Evolutionary conservation across 2,329 filamentous ascomycete genomes (phyloP).

Genomic region (Fusarium compactum): DNA sequence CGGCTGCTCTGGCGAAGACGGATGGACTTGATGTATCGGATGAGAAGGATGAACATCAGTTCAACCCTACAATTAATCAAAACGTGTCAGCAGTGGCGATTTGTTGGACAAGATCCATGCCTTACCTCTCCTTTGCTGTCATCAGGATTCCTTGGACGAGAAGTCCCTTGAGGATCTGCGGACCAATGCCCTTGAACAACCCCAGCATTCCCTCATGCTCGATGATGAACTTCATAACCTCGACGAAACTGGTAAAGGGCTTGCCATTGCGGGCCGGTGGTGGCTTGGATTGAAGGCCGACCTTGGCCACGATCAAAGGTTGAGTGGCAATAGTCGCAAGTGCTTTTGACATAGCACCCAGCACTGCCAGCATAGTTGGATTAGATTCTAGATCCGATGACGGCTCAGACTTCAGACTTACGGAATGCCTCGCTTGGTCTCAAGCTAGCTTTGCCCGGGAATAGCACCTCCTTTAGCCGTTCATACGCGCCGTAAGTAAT

Average conservation of each 20-base stretch:
- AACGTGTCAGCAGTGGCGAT: conserved; percentile 30
- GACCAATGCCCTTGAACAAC: conserved; percentile 97
- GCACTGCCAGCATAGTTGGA: conserved; percentile 64
- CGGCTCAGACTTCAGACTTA: conserved; percentile 63
- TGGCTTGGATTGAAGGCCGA: conserved; percentile 93
- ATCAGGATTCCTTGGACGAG: conserved; percentile 95
- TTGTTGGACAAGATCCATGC: neutral
- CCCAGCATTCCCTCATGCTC: conserved; percentile 84
- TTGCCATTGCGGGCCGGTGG: conserved; percentile 86
- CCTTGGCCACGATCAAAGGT: conserved; percentile 96
- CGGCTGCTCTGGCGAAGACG: conserved; percentile 77
- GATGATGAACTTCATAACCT: conserved; percentile 95
- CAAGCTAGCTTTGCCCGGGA: conserved; percentile 79
- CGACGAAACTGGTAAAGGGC: conserved; percentile 91
- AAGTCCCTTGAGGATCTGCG: conserved; percentile 92
- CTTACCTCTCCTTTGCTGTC: conserved; percentile 97
- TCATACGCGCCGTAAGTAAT: conserved; percentile 99
- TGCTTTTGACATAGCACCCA: conserved; percentile 93
- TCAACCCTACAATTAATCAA: conserved; percentile 73
- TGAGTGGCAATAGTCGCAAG: conserved; percentile 93
- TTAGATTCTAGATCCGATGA: neutral
- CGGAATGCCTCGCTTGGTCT: conserved; percentile 90
- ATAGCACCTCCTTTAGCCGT: conserved; percentile 81
- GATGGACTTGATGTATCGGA: conserved; percentile 82
- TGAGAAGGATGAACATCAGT: conserved; percentile 84